phyloP scores from a whole-genome alignment of 352 stramenopile genomes.

The Aphanomyces euteiches region DNA sequence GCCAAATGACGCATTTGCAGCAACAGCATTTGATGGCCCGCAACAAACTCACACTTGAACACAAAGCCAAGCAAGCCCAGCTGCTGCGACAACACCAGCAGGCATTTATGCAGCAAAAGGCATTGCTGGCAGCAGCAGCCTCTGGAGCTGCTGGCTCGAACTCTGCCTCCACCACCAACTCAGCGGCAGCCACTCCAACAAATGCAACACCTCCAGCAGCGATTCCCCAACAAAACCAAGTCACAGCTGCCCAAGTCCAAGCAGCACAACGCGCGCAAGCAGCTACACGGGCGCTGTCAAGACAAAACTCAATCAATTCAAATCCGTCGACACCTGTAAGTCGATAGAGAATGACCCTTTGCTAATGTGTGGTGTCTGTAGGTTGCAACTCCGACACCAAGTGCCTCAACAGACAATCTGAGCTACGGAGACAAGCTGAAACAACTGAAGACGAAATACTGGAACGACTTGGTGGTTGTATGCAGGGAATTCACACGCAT shows the following conservation, averaged over 20 bases:
- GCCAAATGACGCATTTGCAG: slow-evolving; percentile 70
- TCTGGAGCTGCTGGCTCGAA: slow-evolving; percentile 10
- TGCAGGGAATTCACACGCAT: slow-evolving; percentile 83
- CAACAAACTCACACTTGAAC: slow-evolving; percentile 59
- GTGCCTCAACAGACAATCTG: slow-evolving; percentile 32
- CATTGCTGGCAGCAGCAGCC: slow-evolving; percentile 45
- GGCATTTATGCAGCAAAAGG: slow-evolving; percentile 72
- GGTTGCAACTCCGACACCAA: slow-evolving; percentile 25
- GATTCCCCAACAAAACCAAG: slow-evolving; percentile 37
- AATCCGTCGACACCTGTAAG: slow-evolving; percentile 21
- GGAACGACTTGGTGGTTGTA: slow-evolving; percentile 76
- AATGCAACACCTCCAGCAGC: slow-evolving; percentile 33
- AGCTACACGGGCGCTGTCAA: slow-evolving; percentile 30
- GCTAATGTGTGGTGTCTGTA: slow-evolving; percentile 23
- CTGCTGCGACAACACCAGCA: slow-evolving; percentile 79
- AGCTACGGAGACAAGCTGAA: slow-evolving; percentile 70
- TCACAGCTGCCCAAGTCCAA: slow-evolving; percentile 33
- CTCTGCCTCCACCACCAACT: slow-evolving; percentile 27
- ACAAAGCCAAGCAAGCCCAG: slow-evolving; percentile 79
- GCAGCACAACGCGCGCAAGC: slow-evolving; percentile 35
- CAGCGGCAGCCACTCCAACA: neutral
- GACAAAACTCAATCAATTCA: slow-evolving; percentile 10
- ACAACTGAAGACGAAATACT: slow-evolving; percentile 78
- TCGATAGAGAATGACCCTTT: slow-evolving; percentile 26
- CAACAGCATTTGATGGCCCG: slow-evolving; percentile 70